These are phyloP conservation scores for Globisporangium nodosum DNA, from an alignment of 352 stramenopile species.

Conservation along the genomic window DNA sequence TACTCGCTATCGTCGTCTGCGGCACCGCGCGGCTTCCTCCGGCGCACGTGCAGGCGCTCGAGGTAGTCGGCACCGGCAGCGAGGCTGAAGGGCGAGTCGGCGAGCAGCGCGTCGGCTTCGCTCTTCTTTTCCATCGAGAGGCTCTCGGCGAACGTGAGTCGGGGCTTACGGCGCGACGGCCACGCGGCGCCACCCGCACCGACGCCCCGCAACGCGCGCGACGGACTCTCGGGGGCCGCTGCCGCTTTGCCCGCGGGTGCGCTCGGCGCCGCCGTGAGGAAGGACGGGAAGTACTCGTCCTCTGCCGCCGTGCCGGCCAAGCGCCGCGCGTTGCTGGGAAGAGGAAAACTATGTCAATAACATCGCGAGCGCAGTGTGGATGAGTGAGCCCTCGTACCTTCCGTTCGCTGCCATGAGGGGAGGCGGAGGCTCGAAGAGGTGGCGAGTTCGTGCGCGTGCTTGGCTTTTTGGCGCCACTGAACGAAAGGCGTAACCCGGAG, in stretches of 20 bases:
- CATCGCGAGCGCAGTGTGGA: neutral
- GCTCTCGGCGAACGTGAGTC: slow-evolving; percentile 62
- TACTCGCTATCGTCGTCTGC: slow-evolving; percentile 18
- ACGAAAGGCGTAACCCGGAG: slow-evolving; percentile 3
- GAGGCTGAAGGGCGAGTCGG: slow-evolving; percentile 66
- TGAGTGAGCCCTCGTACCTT: slow-evolving; percentile 1
- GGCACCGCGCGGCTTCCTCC: slow-evolving; percentile 34
- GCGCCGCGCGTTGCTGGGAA: slow-evolving; percentile 9
- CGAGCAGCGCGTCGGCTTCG: slow-evolving; percentile 32
- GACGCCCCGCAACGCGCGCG: slow-evolving; percentile 19
- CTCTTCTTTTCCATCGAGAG: slow-evolving; percentile 58
- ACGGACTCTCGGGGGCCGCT: slow-evolving; percentile 43
- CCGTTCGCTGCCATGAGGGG: slow-evolving; percentile 3
- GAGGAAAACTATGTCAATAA: neutral
- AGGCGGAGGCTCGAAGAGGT: no score
- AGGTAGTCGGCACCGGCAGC: slow-evolving; percentile 17
- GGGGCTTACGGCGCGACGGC: slow-evolving; percentile 23
- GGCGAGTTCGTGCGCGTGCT: neutral
- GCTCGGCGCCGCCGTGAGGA: slow-evolving; percentile 51
- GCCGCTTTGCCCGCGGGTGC: slow-evolving; percentile 33
- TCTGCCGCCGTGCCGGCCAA: slow-evolving; percentile 28
- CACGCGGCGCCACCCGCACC: slow-evolving; percentile 20
- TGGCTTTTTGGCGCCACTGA: slow-evolving; percentile 11
- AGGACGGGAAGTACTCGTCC: slow-evolving; percentile 73
- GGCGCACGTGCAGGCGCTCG: slow-evolving; percentile 39